phyloP scores from a whole-genome alignment of 2,329 filamentous ascomycete species.

The Aspergillus oerlinghausenensis region DNA sequence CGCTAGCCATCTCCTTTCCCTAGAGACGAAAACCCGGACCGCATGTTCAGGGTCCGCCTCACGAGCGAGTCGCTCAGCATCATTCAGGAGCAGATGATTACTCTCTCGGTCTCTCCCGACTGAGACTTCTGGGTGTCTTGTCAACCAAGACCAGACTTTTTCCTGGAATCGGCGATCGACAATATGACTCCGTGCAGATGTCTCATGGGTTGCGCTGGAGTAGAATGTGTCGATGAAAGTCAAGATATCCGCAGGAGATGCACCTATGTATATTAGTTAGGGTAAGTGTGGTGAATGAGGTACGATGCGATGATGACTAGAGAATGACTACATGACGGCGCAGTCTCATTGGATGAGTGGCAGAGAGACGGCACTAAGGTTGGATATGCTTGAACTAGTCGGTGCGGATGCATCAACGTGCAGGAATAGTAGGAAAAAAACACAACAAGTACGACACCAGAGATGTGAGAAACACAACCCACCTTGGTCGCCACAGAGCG shows the following conservation, averaged over 20 bases:
- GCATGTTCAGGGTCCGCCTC: slow-evolving; percentile 1
- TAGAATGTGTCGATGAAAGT: slow-evolving; percentile 35
- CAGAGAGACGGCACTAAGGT: background rate
- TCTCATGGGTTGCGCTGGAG: slow-evolving; percentile 17
- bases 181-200: slow-evolving; percentile 16
- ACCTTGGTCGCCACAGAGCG: slow-evolving; percentile 54
- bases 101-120: slow-evolving; percentile 42
- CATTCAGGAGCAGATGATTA: slow-evolving; percentile 38
- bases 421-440: slow-evolving; percentile 7
- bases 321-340: background rate
- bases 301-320: background rate
- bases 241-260: slow-evolving; percentile 32
- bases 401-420: slow-evolving; percentile 5
- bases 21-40: slow-evolving; percentile 47
- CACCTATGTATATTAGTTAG: slow-evolving; percentile 28
- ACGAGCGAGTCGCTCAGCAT: slow-evolving; percentile 30
- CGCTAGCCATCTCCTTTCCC: slow-evolving; percentile 56
- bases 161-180: slow-evolving; percentile 51
- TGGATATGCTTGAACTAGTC: background rate
- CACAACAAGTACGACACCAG: background rate
- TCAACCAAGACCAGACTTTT: slow-evolving; percentile 56
- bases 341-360: background rate
- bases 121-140: slow-evolving; percentile 51
- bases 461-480: background rate
- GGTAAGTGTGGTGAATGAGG: background rate